Evolutionary conservation across 2,329 filamentous ascomycete genomes (phyloP).

Genomic region (Salinomyces thailandicus): DNA sequence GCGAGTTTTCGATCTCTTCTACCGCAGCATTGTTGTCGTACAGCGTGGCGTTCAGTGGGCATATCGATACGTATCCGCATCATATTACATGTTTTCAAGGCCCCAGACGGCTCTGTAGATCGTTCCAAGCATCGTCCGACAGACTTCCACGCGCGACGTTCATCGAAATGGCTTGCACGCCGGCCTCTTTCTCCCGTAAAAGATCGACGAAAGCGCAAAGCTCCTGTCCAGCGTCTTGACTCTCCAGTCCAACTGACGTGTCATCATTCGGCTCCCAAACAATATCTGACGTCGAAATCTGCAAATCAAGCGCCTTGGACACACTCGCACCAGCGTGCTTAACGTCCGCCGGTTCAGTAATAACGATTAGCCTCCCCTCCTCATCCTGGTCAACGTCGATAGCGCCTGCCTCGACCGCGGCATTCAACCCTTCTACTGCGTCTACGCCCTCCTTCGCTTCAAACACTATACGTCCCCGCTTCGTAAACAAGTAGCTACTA

Average conservation of each 20-base stretch:
- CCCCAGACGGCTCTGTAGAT: constrained; percentile 17
- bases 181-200: constrained; percentile 53
- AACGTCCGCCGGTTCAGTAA: constrained; percentile 56
- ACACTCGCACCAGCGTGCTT: constrained; percentile 54
- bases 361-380: constrained; percentile 61
- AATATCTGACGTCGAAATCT: constrained; percentile 66
- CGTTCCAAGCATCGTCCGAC: constrained; percentile 17
- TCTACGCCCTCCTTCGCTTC: constrained; percentile 45
- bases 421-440: constrained; percentile 65
- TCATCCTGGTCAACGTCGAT: constrained; percentile 60
- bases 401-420: constrained; percentile 74
- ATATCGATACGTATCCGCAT: too few relatives aligned
- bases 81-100: too few relatives aligned
- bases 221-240: constrained; percentile 43
- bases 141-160: constrained; percentile 44
- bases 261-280: constrained; percentile 78
- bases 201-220: constrained; percentile 51
- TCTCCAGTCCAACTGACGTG: constrained; percentile 55
- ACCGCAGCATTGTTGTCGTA: neutral
- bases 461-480: constrained; percentile 65
- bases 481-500: constrained; percentile 75
- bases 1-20: too few relatives aligned
- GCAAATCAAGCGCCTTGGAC: constrained; percentile 51
- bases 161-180: constrained; percentile 69
- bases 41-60: neutral